Evolutionary conservation across 2,329 filamentous ascomycete species (phyloP).

Genomic region (Salinomyces thailandicus): DNA sequence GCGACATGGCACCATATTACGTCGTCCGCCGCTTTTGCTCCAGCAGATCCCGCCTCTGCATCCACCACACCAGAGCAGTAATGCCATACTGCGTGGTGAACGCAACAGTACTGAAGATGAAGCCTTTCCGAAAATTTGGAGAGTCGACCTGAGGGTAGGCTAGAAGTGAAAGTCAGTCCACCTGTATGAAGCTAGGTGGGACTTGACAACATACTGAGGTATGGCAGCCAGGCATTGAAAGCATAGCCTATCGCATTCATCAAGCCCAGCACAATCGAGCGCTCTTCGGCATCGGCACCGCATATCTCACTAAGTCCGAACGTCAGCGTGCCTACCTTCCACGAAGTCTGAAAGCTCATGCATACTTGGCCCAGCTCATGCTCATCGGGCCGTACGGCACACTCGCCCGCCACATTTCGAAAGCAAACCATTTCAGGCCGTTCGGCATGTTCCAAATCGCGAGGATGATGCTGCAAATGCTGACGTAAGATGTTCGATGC

Average conservation of each 20-base stretch:
- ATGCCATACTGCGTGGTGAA: slow-evolving; percentile 16
- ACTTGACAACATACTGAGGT: no score
- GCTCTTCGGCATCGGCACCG: slow-evolving; percentile 45
- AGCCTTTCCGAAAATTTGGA: slow-evolving; percentile 16
- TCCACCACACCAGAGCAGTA: slow-evolving; percentile 15
- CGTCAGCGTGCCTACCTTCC: not conserved
- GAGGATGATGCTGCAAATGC: slow-evolving; percentile 19
- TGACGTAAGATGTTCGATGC: slow-evolving; percentile 3
- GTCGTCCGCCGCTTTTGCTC: no score
- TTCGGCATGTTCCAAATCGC: slow-evolving; percentile 25
- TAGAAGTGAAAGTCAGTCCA: no score
- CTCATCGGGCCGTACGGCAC: slow-evolving; percentile 25
- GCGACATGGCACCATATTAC: no score
- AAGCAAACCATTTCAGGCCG: slow-evolving; percentile 25
- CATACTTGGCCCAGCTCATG: slow-evolving; percentile 36
- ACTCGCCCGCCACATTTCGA: slow-evolving; percentile 22
- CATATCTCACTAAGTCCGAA: not conserved
- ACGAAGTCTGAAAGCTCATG: not conserved
- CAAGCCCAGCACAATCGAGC: slow-evolving; percentile 52
- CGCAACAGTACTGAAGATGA: slow-evolving; percentile 13
- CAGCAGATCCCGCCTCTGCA: slow-evolving; percentile 13
- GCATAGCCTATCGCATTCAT: slow-evolving; percentile 65
- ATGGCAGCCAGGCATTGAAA: slow-evolving; percentile 60
- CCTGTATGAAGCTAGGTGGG: no score
- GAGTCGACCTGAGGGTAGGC: slow-evolving; percentile 15